phyloP scores from a whole-genome alignment of 78 protist species.

The Creolimax fragrantissima region DNA sequence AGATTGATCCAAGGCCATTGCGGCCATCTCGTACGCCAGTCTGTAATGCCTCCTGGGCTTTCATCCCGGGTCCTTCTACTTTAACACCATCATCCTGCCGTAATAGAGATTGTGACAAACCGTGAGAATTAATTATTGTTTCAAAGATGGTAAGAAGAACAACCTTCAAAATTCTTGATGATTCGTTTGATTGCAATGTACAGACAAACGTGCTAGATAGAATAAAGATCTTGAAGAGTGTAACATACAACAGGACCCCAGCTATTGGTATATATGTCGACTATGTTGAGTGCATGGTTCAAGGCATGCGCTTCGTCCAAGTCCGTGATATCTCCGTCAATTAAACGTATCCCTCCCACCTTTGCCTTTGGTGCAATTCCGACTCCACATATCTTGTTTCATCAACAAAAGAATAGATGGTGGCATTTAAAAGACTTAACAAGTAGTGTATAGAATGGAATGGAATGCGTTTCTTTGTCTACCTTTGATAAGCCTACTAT shows the following conservation, averaged over 20 bases:
- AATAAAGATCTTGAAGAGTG: no score
- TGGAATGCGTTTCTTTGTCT: no score
- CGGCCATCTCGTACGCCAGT: slow-evolving; percentile 11
- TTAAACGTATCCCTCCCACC: slow-evolving; percentile 13
- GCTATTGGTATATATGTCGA: neutral
- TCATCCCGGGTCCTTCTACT: slow-evolving; percentile 26
- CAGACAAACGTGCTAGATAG: no score
- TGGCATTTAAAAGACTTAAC: no score
- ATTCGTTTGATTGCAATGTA: no score
- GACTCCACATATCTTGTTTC: slow-evolving; percentile 6
- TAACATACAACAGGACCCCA: neutral
- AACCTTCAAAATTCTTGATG: no score
- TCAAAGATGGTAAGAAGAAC: no score
- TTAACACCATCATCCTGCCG: slow-evolving; percentile 10
- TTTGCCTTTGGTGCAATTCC: slow-evolving; percentile 24
- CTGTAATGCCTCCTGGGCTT: neutral
- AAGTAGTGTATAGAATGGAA: no score
- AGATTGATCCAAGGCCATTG: neutral
- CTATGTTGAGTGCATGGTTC: neutral
- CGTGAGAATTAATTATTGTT: no score
- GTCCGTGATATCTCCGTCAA: slow-evolving; percentile 22
- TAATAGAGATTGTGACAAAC: neutral
- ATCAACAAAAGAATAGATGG: no score
- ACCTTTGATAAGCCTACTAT: no score
- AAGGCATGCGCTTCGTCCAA: slow-evolving; percentile 4